Evolutionary conservation across 2,329 filamentous ascomycete species (phyloP), one percentile per base, ranked within the genome.

Genomic region (Teratosphaeria zuluensis): DNA sequence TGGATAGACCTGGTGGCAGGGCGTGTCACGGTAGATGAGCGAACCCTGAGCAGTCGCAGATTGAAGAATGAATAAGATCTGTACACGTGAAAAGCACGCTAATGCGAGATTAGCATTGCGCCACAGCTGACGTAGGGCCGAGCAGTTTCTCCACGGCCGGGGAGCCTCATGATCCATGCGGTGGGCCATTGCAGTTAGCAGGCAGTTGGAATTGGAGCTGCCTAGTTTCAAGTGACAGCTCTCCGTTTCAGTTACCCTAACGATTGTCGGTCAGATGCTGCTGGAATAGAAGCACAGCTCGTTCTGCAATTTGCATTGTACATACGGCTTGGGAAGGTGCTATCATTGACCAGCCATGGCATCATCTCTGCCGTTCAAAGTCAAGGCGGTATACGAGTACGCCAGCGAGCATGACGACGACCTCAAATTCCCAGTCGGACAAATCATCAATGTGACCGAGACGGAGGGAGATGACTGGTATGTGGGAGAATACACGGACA

Each of bases 321-420:
- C 33, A 35, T 35, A 35, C 33, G 14, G 33, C 33, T 14, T 35
- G 33, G 33, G 14, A 9, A 11, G 33, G 33, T 35, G 11, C 11
- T 6, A 46, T 46, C 38, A n/a, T 19, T 12, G 38, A 48, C n/a
- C 42, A 4, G 42, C 42, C 42, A 48, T 48, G 42, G 42, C 42
- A 16, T 21, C 42, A 16, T 21, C 42, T 21, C 55, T 59, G 52
- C 58, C 59, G 68, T 96, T 96, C 81, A 95, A 90, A 77, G 94
- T 99, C 79, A 95, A 92, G 81, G 90, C 94, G 67, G 77, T 97
- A 71, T 99, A 88, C 79, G 92, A 97, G 74, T 99, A 99, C 79
- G 80, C 82, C 72, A 97, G 94, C 66, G 83, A 84, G 62, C 92
- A 99, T 74, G 91, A 96, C 67, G 94, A 99, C 76, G 94, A 99